Evolutionary conservation across 129 eudicot species (phyloP).

Genomic region (Flaveria trinervia): DNA sequence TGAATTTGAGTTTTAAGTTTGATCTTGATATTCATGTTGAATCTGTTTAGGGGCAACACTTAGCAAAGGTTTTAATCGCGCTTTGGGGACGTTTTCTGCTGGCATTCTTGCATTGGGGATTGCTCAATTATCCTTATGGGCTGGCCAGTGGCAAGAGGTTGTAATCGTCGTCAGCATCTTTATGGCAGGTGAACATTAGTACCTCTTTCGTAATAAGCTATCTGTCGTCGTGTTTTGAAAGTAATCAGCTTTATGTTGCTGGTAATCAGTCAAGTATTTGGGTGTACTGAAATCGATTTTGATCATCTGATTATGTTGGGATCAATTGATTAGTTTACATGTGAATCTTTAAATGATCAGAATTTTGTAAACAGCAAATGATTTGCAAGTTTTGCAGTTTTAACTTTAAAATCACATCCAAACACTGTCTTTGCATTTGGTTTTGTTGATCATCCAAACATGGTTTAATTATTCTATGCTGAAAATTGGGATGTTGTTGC

Average conservation of each 20-base stretch:
- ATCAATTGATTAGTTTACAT: background rate
- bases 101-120: constrained; percentile 75
- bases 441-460: too few relatives aligned
- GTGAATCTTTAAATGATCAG: too few relatives aligned
- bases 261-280: background rate
- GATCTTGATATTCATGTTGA: constrained; percentile 8
- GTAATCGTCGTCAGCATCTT: constrained; percentile 84
- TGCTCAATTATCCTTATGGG: constrained; percentile 61
- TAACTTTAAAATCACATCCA: too few relatives aligned
- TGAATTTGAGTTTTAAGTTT: background rate
- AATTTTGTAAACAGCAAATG: too few relatives aligned
- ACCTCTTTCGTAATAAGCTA: background rate
- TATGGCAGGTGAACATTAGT: constrained; percentile 48
- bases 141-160: constrained; percentile 65
- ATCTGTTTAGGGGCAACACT: constrained; percentile 73
- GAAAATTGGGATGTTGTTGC: constrained; percentile 13
- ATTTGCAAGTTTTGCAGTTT: too few relatives aligned
- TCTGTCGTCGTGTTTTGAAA: background rate
- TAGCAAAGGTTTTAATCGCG: constrained; percentile 90
- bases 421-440: too few relatives aligned
- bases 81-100: constrained; percentile 86
- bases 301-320: background rate
- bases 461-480: background rate
- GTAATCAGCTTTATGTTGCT: background rate
- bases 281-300: background rate